Conservation (phyloP, 495 filamentous ascomycete genomes). For the Entonaema liquescens region DNA sequence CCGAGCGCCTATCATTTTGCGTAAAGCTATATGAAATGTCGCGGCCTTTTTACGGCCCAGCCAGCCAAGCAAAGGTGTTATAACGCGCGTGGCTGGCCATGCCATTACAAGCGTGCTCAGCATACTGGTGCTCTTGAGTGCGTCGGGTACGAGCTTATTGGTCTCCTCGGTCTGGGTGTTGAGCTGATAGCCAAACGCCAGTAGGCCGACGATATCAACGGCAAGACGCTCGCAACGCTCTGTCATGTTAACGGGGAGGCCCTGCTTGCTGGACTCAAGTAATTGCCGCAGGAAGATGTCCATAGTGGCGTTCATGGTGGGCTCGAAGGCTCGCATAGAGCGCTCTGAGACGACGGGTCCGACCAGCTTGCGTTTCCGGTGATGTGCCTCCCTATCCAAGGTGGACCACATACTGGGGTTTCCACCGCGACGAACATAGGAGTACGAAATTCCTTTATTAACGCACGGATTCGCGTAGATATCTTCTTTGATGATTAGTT, state of each 20-base stretch:
- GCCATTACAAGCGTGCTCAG: background rate
- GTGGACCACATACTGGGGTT: background rate
- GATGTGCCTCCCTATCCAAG: background rate
- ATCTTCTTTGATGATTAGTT: background rate
- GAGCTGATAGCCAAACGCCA: background rate
- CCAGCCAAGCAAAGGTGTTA: background rate
- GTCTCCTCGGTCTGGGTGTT: background rate
- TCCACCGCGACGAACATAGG: too few relatives aligned
- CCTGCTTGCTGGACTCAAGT: background rate
- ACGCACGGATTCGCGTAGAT: background rate
- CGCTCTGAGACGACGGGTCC: background rate
- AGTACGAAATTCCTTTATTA: background rate
- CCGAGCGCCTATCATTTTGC: background rate
- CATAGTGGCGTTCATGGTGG: background rate
- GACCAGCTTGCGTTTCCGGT: background rate
- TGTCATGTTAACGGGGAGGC: background rate
- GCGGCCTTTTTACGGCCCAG: background rate
- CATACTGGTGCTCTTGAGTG: too few relatives aligned
- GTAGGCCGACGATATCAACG: background rate
- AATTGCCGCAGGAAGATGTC: background rate
- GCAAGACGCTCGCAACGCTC: background rate
- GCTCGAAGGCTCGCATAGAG: background rate
- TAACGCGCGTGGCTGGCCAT: background rate
- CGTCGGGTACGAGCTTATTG: background rate
- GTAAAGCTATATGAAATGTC: background rate